Percentiles rank a stretch among this genome's conserved stretches.
These are phyloP conservation scores for Blastocladiella britannica DNA, from an alignment of 192 early-diverging fungal genomes.

Conservation along the genomic window DNA sequence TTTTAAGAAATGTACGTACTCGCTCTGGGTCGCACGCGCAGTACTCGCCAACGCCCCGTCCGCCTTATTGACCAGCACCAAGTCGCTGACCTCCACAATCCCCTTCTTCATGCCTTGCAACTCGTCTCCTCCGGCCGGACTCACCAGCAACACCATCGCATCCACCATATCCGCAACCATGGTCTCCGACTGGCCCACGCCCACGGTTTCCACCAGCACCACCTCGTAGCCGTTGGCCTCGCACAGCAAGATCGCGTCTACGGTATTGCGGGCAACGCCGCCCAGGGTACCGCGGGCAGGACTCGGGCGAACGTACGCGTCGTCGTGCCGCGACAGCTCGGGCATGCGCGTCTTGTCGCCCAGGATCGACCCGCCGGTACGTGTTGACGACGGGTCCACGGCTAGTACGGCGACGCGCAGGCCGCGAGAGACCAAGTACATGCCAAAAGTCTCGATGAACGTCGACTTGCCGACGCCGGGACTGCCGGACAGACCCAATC, in stretches of 20 bases:
- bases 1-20: too few species aligned
- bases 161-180: conserved; percentile 77
- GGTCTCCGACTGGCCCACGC: conserved; percentile 69
- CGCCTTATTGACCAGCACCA: conserved; percentile 61
- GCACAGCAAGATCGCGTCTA: conserved; percentile 56
- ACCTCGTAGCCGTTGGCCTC: conserved; percentile 65
- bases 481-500: conserved; percentile 57
- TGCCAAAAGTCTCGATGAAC: conserved; percentile 67
- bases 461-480: conserved; percentile 74
- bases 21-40: conserved; percentile 39
- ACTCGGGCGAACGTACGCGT: conserved; percentile 59
- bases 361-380: conserved; percentile 62
- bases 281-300: conserved; percentile 53
- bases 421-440: conserved; percentile 39
- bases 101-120: conserved; percentile 78
- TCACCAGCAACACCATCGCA: conserved; percentile 59
- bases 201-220: conserved; percentile 62
- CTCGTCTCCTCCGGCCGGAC: conserved; percentile 67
- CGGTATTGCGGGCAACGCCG: conserved; percentile 57
- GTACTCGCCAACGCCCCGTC: conserved; percentile 45
- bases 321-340: conserved; percentile 30
- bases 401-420: conserved; percentile 58
- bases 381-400: conserved; percentile 58
- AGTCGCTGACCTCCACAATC: conserved; percentile 63
- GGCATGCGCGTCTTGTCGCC: conserved; percentile 77